Evolutionary conservation across 164 flowering plant genomes (phyloP).

Genomic region (Vitis labrusca): DNA sequence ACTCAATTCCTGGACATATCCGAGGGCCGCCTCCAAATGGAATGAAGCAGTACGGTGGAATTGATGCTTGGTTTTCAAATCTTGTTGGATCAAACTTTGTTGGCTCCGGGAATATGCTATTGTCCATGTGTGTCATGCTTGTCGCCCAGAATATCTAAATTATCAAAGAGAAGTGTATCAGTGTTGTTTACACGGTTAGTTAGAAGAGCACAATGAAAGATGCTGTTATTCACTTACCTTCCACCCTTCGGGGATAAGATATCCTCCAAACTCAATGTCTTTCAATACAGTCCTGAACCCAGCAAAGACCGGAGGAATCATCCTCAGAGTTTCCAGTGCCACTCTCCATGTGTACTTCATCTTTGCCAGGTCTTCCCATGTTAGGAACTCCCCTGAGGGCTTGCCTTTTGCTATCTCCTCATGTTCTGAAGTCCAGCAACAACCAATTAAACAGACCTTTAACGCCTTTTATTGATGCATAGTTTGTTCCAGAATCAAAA

Average conservation of each 20-base stretch:
- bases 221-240: no score
- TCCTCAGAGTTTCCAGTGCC: constrained; percentile 51
- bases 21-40: constrained; percentile 73
- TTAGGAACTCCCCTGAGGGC: constrained; percentile 38
- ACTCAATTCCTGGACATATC: constrained; percentile 68
- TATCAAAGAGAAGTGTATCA: neutral
- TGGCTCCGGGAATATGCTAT: constrained; percentile 52
- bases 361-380: constrained; percentile 69
- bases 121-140: constrained; percentile 61
- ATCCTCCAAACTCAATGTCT: constrained; percentile 58
- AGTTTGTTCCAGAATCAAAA: neutral
- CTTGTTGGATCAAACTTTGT: constrained; percentile 56
- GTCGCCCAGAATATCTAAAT: constrained; percentile 54
- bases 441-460: neutral
- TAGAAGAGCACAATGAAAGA: no score
- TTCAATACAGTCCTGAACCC: constrained; percentile 50
- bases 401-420: constrained; percentile 32
- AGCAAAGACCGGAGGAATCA: constrained; percentile 53
- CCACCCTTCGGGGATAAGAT: constrained; percentile 73
- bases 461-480: neutral
- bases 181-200: no score
- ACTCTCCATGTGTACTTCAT: constrained; percentile 86
- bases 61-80: constrained; percentile 47
- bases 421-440: constrained; percentile 26
- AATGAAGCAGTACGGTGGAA: constrained; percentile 53